Percentiles rank a stretch among this genome's conserved stretches.
Evolutionary conservation across 2,329 filamentous ascomycete genomes (phyloP).

Genomic region (Sporothrix sp.): DNA sequence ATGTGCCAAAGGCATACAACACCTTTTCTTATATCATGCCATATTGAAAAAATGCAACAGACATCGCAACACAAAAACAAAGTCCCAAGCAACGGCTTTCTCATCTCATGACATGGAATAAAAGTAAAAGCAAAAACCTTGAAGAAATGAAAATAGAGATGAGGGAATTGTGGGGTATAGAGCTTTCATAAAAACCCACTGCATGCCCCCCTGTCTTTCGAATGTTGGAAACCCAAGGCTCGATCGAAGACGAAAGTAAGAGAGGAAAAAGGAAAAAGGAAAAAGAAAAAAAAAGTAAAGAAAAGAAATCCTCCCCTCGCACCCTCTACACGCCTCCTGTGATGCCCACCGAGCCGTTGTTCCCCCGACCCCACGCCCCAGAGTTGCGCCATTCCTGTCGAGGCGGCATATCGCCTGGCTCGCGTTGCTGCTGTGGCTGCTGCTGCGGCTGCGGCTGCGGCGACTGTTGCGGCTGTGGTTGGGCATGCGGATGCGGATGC

Average conservation of each 20-base stretch:
- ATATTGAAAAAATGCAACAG: no score
- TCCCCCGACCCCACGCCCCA: slow-evolving; percentile 39
- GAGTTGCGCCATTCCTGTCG: slow-evolving; percentile 50
- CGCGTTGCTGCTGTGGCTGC: slow-evolving; percentile 13
- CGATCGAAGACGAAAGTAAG: not conserved
- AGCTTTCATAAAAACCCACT: slow-evolving; percentile 1
- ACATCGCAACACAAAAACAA: not conserved
- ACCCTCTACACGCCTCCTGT: slow-evolving; percentile 31
- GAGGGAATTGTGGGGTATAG: not conserved
- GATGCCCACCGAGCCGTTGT: slow-evolving; percentile 39
- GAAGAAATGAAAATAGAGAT: not conserved
- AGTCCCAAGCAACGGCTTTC: not conserved
- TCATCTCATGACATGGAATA: not conserved
- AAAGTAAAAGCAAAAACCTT: not conserved
- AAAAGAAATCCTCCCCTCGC: not conserved
- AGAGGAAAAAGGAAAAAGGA: not conserved
- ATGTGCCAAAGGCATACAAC: no score
- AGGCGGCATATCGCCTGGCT: slow-evolving; percentile 21
- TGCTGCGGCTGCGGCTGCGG: not conserved
- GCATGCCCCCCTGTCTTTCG: not conserved
- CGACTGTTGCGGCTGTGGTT: not conserved
- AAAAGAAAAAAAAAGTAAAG: not conserved
- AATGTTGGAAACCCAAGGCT: no score
- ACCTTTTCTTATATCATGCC: no score
- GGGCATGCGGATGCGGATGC: not conserved